These are phyloP conservation scores for Gloeophyllum trabeum DNA, from an alignment of 768 basidiomycete species.

Conservation along the genomic window DNA sequence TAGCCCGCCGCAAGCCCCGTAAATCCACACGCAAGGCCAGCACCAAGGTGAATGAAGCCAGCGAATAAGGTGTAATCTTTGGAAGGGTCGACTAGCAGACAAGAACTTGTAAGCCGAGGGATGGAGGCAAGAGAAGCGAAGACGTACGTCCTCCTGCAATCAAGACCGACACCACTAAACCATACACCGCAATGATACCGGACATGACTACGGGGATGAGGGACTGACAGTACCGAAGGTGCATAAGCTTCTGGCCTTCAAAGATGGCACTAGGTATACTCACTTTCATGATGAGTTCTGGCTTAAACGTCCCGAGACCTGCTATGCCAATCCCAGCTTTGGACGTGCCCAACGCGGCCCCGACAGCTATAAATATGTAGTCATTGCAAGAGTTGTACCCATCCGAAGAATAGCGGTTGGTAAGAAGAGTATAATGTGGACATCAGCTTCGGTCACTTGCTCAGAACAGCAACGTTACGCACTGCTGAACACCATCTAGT, in stretches of 20 bases:
- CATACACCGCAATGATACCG: conserved; percentile 96
- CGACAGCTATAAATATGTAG: conserved; percentile 49
- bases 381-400: conserved; percentile 2
- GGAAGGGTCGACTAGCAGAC: conserved; percentile 40
- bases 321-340: conserved; percentile 97
- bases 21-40: conserved; percentile 82
- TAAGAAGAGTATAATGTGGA: conserved; percentile 1
- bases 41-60: conserved; percentile 88
- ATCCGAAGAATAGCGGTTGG: neutral
- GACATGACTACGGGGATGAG: conserved; percentile 97
- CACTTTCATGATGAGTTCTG: conserved; percentile 98
- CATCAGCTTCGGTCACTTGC: conserved; percentile 1
- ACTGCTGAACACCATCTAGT: conserved; percentile 96
- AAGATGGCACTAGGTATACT: no score
- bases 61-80: conserved; percentile 72
- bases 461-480: conserved; percentile 22
- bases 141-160: conserved; percentile 60
- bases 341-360: conserved; percentile 92
- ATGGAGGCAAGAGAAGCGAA: conserved; percentile 15
- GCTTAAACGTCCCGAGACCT: conserved; percentile 85
- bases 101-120: conserved; percentile 8
- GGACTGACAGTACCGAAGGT: conserved; percentile 50
- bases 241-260: no score
- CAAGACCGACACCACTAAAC: conserved; percentile 89
- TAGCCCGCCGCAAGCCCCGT: conserved; percentile 92